Evolutionary conservation across 805 yeast species (phyloP), one percentile per base, ranked within the genome.

Genomic region (Wickerhamiella sergipiensis): DNA sequence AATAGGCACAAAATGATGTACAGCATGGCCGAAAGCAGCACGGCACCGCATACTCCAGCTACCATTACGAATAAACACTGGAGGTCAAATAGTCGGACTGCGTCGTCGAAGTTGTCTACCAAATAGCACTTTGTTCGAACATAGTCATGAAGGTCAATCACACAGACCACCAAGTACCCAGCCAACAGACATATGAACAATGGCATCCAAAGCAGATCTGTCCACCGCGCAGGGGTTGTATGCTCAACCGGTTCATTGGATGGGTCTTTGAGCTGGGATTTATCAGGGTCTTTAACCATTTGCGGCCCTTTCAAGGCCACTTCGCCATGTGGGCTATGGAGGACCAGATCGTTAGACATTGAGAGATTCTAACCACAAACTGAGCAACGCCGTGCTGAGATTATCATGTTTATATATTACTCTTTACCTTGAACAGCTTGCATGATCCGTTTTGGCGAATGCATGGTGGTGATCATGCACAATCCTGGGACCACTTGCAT

Each of bases 41-140:
- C 62, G 0, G 84, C 74, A 7, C 83, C 69, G 13, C 76, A 78
- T 49, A 80, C 73, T 15, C 80, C 76, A 61, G 79, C 77, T 62
- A 85, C 77, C 59, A 87, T 66, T 45, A 86, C 72, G 9, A 83
- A 76, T 6, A 95, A 81, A 62, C 94, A 77, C 67, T 83, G 80
- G 64, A 86, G 64, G 0, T 88, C 76, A 59, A 83, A 81, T n/a
- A 74, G 63, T 50, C 75, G 70, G 12, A 63, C 59, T 6, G 74
- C 61, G 47, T 63, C 59, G 63, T 85, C 84, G 53, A 83, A 82
- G 4, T 83, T 78, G 22, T 77, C 67, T 6, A 89, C 90, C 52
- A 77, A 77, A 50, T 69, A 69, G 13, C 76, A 67, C 58, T 76
- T 75, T 2, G 79, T 77, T 18, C 68, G 57, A 3, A 76, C 71